Conservation (phyloP, 371 early-diverging fungal species). For the Mortierella sp. region DNA sequence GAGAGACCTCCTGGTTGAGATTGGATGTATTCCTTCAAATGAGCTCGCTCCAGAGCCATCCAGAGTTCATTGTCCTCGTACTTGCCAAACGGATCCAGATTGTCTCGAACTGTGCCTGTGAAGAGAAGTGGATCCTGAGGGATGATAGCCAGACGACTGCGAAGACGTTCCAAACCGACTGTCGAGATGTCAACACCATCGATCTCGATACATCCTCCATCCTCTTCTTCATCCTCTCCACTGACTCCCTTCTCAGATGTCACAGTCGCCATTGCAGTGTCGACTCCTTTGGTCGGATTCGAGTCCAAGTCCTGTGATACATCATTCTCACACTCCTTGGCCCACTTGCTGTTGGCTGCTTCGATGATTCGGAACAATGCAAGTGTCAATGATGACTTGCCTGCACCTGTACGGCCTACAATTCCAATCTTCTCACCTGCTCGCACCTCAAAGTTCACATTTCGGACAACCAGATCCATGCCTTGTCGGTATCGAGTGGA, state of each 20-base stretch:
- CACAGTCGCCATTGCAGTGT: neutral
- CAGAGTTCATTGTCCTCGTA: conserved; percentile 76
- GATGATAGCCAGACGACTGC: conserved; percentile 72
- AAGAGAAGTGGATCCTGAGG: conserved; percentile 95
- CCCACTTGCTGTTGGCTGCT: conserved; percentile 57
- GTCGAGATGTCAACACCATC: conserved; percentile 81
- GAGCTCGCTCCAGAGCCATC: conserved; percentile 69
- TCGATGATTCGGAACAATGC: conserved; percentile 91
- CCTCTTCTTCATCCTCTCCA: neutral
- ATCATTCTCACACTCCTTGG: conserved; percentile 8
- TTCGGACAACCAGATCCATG: conserved; percentile 73
- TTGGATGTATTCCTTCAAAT: conserved; percentile 66
- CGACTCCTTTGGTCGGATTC: neutral
- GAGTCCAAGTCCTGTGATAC: conserved; percentile 6
- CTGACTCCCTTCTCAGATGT: neutral
- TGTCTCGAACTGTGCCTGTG: conserved; percentile 67
- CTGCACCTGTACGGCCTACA: conserved; percentile 90
- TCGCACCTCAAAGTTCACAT: conserved; percentile 66
- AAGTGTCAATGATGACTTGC: conserved; percentile 86
- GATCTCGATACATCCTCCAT: conserved; percentile 39
- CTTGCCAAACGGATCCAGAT: conserved; percentile 74
- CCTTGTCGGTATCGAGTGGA: conserved; percentile 81
- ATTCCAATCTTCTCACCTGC: conserved; percentile 84
- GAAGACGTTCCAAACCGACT: conserved; percentile 28
- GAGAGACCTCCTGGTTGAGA: conserved; percentile 67